Base-by-base conservation (phyloP, 371 early-diverging fungal genomes). In the Rhizopus stolonifer region DNA sequence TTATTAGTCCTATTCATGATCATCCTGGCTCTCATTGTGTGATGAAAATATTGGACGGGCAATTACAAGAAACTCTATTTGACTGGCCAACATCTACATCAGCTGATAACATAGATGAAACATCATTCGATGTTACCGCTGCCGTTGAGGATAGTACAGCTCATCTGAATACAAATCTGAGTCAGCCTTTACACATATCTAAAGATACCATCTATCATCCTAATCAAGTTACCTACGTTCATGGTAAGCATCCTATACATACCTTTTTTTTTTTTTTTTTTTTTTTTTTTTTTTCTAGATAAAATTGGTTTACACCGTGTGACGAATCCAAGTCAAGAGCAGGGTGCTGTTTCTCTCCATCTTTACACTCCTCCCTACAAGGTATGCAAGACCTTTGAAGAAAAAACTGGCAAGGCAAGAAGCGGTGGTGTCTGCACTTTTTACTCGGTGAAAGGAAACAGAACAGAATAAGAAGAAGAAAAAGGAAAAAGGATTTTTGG, bases 21-120 rank as follows among this genome's bases (percentile, higher is more conserved):
- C 97, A 96, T 62, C 68, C 91, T n/a, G 85, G 86, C 40, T 87
- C 93, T 42, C 97, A 96, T 69, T 96, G 97, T 73, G 79, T 94
- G 54, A 89, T 96, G 90, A 95, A 95, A 66, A 73, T 95, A 25
- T 78, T 96, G 23, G 89, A 87, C 47, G 95, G 95, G 2, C 79
- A 85, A 57, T 74, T 96, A 31, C 65, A 79, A 52, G 97, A 96
- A 65, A 83, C 89, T 0, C 77, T 82, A 29, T 96, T 82, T 60
- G 76, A 86, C 26, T 91, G 89, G 89, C 95, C 95, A 0, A 60
- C 64, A 5, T 58, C 58, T 15, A 47, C 52, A 22, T 55, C 64
- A 21, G 40, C 46, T 33, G 72, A 66, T 22, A 33, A 48, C 9
- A 64, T 66, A 8, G 43, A 56, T 18, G 47, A 38, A 5, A 74